Evolutionary conservation across 768 basidiomycete species (phyloP), one percentile per base, ranked within the genome.

Genomic region (Myochromella boudieri): DNA sequence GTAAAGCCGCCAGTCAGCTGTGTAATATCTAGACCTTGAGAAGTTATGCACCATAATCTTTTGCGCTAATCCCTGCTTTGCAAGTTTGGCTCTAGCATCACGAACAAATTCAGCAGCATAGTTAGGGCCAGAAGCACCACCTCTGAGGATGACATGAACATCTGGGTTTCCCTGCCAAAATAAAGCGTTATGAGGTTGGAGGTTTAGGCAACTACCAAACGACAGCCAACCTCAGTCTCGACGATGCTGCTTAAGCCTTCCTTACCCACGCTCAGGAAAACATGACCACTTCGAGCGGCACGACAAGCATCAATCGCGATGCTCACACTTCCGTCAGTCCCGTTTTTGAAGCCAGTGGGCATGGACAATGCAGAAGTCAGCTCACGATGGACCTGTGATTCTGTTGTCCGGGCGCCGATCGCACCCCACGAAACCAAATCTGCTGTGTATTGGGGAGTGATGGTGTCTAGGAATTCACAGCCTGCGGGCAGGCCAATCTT

Each of bases 281-380:
- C 91, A 66, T 99, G 95, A 1, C 91, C 90, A 46, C 80, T 79
- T 49, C 84, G 80, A 14, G 97, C 95, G 12, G 95, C 91, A 27
- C 94, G 82, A 68, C 95, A 97, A 2, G 95, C 95, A 66, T 99
- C 95, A 36, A 98, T 79, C 0, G 97, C 95, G 53, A 97, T 89
- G 39, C 84, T 82, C 33, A 95, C 81, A 22, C 84, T 85, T 29
- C 97, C 97, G 57, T 98, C 97, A 1, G 95, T 98, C 9, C 91
- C 91, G 60, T 99, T 99, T 71, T 99, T 99, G 82, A 99, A 98
- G 6, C 97, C 97, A 4, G 94, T 92, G 2, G 91, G 88, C 89
- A 95, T 93, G 12, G 89, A 91, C n/a, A 95, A 73, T 1, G 85
- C 90, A 4, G 85, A 88, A 8, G 82, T 81, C 12, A 95, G 76